Evolutionary conservation across 192 early-diverging fungal species (phyloP), one percentile per base, ranked within the genome.

Genomic region (Phlyctochytrium planicorne): DNA sequence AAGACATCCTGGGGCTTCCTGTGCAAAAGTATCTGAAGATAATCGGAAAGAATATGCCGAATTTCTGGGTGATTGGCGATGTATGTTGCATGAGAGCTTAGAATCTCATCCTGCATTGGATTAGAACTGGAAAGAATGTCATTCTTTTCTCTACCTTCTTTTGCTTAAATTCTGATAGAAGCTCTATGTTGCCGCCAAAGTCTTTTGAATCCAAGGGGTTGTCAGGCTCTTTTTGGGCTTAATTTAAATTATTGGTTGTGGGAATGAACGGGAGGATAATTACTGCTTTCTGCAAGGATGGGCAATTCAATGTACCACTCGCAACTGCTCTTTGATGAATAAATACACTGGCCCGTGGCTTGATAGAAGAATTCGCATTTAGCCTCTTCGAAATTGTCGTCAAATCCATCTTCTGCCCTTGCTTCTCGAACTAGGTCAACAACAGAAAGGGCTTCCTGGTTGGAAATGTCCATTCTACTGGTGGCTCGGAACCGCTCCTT

Each of bases 1-100:
- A 66, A 83, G 3, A 83, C 82, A 60, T 81, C 71, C 16, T 67
- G 62, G 20, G 82, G 82, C 53, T 81, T 81, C 29, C 73, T 34
- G 40, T 78, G 76, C 14, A 83, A 53, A 2, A 83, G 25, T 12
- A 79, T 31, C 61, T 83, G 82, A n/a, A 83, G 57, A 60, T 77
- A 83, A 55, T 83, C 82, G 2, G 68, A 52, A 62, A 83, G 40
- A 47, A 78, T 80, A 36, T 78, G 63, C 20, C 68, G n/a, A 20
- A 83, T 30, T 62, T 81, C 82, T 20, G 75, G 74, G 40, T 83
- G 82, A 6, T 59, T 24, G 0, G 16, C 16, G 16, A 76, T 56
- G 62, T 79, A 83, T 32, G 59, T 66, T 52, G 30, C 29, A 34
- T 81, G 75, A 3, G 52, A n/a, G 17, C 59, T 34, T 32, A 57